Evolutionary conservation across 768 basidiomycete genomes (phyloP), one percentile per base, ranked within the genome.

Genomic region (Mycena vulgaris): DNA sequence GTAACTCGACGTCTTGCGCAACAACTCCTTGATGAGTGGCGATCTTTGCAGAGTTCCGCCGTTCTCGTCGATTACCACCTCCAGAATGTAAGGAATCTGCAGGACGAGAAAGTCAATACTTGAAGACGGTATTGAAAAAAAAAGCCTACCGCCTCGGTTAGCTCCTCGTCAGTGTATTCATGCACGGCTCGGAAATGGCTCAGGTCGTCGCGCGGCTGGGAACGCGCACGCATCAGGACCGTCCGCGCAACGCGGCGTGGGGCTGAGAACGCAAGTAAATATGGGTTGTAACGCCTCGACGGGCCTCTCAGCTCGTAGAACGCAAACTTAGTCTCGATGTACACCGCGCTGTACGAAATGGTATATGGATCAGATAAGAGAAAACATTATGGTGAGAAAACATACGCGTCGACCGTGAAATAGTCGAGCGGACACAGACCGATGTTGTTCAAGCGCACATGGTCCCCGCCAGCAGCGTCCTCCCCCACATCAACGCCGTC

Each of bases 231-330:
- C 3, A 82, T 81, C 19, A 86, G 76, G 25, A 90, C 77, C 14
- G 87, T 70, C 56, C 91, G 89, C 5, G 89, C 82, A 51, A 90
- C 80, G 0, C 83, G 82, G 28, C 88, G 85, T 0, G 88, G 84
- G 1, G 78, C 78, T 71, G 87, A 87, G 76, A 92, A 93, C 4
- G 85, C 74, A 27, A 78, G 75, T 58, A 86, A 90, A 21, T 77
- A 80, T 3, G 75, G 75, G 23, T 70, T 55, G 63, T 94, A 94
- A 25, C 66, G 72, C 23, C 75, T 73, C 2, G 87, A 83, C 0
- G 93, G 89, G 9, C 60, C 73, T 21, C 81, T 78, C 30, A 94
- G 79, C 37, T 88, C 85, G 76, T 93, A 94, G 84, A 88, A 89
- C 0, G 91, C 90, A 61, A 83, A 86, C 21, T 82, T 70, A 0